Base-by-base conservation (phyloP, 257 asterid genomes). In the Gentiana straminea region DNA sequence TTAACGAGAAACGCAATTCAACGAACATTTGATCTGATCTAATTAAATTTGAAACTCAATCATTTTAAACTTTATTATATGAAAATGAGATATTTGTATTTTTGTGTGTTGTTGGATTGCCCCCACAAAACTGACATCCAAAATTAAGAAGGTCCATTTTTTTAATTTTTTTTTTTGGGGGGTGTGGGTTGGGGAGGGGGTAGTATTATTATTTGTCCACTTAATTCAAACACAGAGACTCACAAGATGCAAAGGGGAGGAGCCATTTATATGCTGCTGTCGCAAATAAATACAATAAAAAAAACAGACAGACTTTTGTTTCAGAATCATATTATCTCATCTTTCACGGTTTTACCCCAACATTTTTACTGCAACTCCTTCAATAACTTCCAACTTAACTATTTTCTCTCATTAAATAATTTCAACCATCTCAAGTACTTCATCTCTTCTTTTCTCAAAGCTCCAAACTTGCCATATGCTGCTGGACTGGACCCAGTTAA, bases 341-440 rank as follows among this genome's bases (percentile, higher is more conserved):
- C 73, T 84, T 78, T 33, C 86, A 78, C 78, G 46, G 38, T 66
- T 79, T 79, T 72, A 65, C 78, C 65, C 78, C 54, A 68, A 65
- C 86, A 67, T 55, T 43, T 59, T 33, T 34, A 52, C 60, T 56
- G 41, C 36, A 49, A 49, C 36, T 34, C 60, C 38, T 58, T 1
- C 34, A 43, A 43, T 64, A 60, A 55, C 70, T 73, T 67, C 65
- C 48, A 13, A 35, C 69, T 66, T 46, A 53, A 60, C 60, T 45
- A 49, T 49, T 32, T 50, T n/a, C 24, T 56, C 55, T 35, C 33
- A 33, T 7, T 11, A 24, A 7, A 50, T 46, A 24, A 24, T 24
- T 24, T 24, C 24, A 24, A 24, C 45, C 52, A 7, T 38, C 59
- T 9, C 48, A 35, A 58, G 33, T 12, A 35, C 55, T 49, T 51